Percentiles rank a stretch among this genome's conserved stretches.
phyloP scores from a whole-genome alignment of 2,329 filamentous ascomycete species.

The Phialophora expanda region DNA sequence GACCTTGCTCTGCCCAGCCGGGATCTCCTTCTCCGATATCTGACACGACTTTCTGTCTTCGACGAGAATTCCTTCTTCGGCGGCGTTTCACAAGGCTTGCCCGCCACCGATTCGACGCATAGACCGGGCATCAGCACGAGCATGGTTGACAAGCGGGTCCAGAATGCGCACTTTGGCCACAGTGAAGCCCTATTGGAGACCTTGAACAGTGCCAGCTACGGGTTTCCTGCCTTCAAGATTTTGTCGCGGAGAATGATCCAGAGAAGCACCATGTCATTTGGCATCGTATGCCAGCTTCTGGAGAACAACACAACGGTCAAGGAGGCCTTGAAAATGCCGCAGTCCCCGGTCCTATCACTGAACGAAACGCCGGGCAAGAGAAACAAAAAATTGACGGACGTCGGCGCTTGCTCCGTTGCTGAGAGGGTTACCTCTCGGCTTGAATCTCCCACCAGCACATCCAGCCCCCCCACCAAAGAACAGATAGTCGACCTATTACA shows the following conservation, averaged over 20 bases:
- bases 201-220: constrained; percentile 17
- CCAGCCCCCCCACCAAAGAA: neutral
- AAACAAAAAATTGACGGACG: neutral
- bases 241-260: constrained; percentile 38
- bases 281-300: constrained; percentile 37
- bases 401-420: neutral
- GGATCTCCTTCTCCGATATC: constrained; percentile 14
- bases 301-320: constrained; percentile 32
- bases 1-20: constrained; percentile 22
- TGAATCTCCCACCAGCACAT: neutral
- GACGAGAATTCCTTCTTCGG: neutral
- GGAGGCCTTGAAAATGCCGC: constrained; percentile 13
- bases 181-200: constrained; percentile 15
- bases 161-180: constrained; percentile 12
- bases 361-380: neutral
- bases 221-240: constrained; percentile 16
- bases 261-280: constrained; percentile 39
- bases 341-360: neutral
- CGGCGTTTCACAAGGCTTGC: neutral
- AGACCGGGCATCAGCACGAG: constrained; percentile 6
- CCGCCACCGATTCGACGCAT: too few relatives aligned
- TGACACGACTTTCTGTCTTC: neutral
- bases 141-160: neutral
- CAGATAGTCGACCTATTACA: constrained; percentile 30
- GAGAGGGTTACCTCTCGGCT: neutral